Base-by-base conservation (phyloP, 176 grass and related monocot genomes). In the Cenchrus fungigraminus region DNA sequence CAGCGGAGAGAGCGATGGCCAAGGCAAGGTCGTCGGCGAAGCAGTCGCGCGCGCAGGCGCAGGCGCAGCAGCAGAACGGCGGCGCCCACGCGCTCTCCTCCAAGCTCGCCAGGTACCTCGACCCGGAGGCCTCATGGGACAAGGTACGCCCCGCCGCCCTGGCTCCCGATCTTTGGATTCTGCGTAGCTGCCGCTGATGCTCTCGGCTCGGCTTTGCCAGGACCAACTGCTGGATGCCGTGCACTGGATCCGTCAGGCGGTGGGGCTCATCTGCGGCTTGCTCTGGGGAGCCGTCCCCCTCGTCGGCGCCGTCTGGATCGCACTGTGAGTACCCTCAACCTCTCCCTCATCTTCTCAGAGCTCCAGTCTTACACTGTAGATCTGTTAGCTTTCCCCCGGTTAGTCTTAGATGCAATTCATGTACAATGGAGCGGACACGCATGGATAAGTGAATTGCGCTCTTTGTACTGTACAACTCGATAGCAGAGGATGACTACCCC, bases 171-270 rank as follows among this genome's bases (percentile, higher is more conserved):
- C 74, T 9, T 44, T 44, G 6, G 12, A 37, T 64, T 51, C 63
- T 25, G 77, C 22, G 5, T 25, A 2, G 13, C 34, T 45, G 34
- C 51, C 58, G 53, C 46, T 75, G 69, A 63, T 37, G 84, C 73
- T 17, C 20, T 31, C 78, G 19, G 37, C 4, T 45, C 22, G 73
- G 64, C 44, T 60, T 16, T 71, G 40, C 60, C 67, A 99, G 97
- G 93, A 99, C 88, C 90, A 92, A 76, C 82, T 99, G 86, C 85
- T 91, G 16, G 93, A 99, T 75, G 92, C 86, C 22, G 76, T 99
- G 78, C 94, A 99, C 87, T 99, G 97, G 97, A 99, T 96, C 90
- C 91, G 97, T 28, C 97, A 99, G 87, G 93, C 11, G 31, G 47
- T 94, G 28, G 97, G 86, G 40, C 93, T 99, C 52, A 49, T 82